Base-by-base conservation (phyloP, 805 yeast species). In the Wickerhamiella nectarea region DNA sequence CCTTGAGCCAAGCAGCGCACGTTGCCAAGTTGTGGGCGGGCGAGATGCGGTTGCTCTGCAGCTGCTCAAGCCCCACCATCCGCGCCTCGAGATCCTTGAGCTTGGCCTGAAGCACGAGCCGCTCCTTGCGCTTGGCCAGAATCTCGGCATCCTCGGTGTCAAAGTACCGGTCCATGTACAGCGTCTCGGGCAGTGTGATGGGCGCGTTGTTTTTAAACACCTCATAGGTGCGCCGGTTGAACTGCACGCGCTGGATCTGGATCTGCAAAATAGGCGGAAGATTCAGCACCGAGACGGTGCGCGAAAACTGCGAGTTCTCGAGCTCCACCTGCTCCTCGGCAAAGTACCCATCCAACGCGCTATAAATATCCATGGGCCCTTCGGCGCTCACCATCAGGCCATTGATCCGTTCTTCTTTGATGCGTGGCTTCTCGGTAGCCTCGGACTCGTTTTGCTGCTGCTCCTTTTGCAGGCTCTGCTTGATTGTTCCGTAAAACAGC, bases 191-290 rank as follows among this genome's bases (percentile, higher is more conserved):
- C 56, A 86, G 85, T 3, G 87, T 87, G 38, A 91, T 68, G 7
- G 86, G 93, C 46, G 80, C 86, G 35, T 74, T 71, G 2, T 86
- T 78, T 58, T 91, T 91, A 55, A 83, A 83, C 0, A 94, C 84
- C 61, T 78, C 71, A 41, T 78, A 69, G 11, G 72, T 63, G 44
- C 69, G 78, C 36, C 86, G 69, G 56, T 91, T 95, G 59, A 79
- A 91, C 58, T 84, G 83, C 1, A 91, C 97, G 56, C 98, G 70
- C 62, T 87, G 97, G 6, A 91, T 82, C 57, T 91, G 98, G 39
- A 91, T 74, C 58, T 91, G 98, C 39, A 91, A 61, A 41, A 91
- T 73, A 5, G 78, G 76, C 0, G 98, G 98, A 17, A 85, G 63
- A 45, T 75, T 70, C 8, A 74, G 69, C 3, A 89, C 72, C 0